A percentile compares a stretch with the other conserved stretches of the same genome.
These are phyloP conservation scores for Rhytidhysteron rufulum DNA, from an alignment of 2,329 filamentous ascomycete species.

Conservation along the genomic window DNA sequence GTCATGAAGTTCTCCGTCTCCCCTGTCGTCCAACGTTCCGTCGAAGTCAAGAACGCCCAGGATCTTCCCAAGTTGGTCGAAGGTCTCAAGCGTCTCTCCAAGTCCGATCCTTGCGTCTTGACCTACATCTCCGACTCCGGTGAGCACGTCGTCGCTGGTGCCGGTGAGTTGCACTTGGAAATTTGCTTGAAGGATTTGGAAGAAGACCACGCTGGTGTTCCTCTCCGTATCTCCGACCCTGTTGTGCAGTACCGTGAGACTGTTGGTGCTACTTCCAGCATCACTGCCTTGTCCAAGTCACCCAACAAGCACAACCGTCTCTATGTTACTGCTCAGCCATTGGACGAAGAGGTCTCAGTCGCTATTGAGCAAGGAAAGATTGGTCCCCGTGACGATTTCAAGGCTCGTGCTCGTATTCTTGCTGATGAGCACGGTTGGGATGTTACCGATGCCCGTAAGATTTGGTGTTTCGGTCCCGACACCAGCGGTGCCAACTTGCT, in stretches of 20 bases:
- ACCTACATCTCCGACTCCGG: constrained; percentile 85
- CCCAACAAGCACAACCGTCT: constrained; percentile 99
- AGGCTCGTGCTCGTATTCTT: constrained; percentile 91
- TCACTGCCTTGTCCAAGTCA: constrained; percentile 97
- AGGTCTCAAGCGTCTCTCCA: constrained; percentile 99
- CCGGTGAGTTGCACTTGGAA: constrained; percentile 98
- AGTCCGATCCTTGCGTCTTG: constrained; percentile 98
- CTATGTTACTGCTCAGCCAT: constrained; percentile 88
- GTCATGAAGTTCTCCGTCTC: constrained; percentile 99
- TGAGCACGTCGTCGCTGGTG: constrained; percentile 98
- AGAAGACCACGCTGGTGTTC: constrained; percentile 98
- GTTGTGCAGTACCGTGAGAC: constrained; percentile 99
- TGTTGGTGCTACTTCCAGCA: constrained; percentile 77
- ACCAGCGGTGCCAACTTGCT: constrained; percentile 97
- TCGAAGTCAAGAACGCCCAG: constrained; percentile 99
- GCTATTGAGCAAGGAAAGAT: constrained; percentile 93
- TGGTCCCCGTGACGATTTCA: constrained; percentile 95
- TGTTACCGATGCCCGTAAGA: constrained; percentile 99
- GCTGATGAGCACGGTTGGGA: constrained; percentile 99
- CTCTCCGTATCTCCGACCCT: constrained; percentile 95
- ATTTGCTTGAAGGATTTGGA: constrained; percentile 99
- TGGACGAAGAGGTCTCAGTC: constrained; percentile 84
- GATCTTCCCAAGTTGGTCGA: constrained; percentile 99
- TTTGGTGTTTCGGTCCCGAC: constrained; percentile 99
- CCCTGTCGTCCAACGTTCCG: constrained; percentile 95